Conservation (phyloP, 352 stramenopile species). For the Pythium phragmiticola region DNA sequence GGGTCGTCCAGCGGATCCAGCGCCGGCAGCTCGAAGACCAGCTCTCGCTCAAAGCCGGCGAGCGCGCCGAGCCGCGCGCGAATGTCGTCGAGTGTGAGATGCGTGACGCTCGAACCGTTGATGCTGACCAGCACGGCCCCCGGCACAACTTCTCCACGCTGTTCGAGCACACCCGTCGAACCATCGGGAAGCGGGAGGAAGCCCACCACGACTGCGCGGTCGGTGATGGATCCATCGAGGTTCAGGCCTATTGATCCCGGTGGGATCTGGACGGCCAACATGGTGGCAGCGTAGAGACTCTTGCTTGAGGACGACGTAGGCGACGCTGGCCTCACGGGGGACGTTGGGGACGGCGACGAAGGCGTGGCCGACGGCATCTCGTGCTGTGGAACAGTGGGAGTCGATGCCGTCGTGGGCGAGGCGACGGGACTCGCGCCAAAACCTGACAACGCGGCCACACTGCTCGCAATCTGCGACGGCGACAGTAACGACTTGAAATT, state of each 20-base stretch:
- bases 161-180: slow-evolving; percentile 48
- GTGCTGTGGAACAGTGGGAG: not conserved
- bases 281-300: slow-evolving; percentile 13
- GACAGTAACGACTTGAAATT: slow-evolving; percentile 25
- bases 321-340: slow-evolving; percentile 23
- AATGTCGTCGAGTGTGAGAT: slow-evolving; percentile 36
- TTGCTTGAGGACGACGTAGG: slow-evolving; percentile 15
- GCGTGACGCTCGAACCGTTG: slow-evolving; percentile 66
- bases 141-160: slow-evolving; percentile 44
- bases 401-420: not conserved
- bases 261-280: slow-evolving; percentile 42
- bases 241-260: slow-evolving; percentile 67
- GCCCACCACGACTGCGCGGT: slow-evolving; percentile 59
- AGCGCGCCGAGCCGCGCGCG: slow-evolving; percentile 44
- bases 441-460: slow-evolving; percentile 18
- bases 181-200: slow-evolving; percentile 64
- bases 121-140: slow-evolving; percentile 64
- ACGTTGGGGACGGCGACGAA: not conserved
- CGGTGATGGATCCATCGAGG: slow-evolving; percentile 44
- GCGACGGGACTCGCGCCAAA: not conserved
- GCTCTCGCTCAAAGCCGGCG: slow-evolving; percentile 33
- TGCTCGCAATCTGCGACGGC: slow-evolving; percentile 21
- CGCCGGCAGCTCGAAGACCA: slow-evolving; percentile 50
- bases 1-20: slow-evolving; percentile 3
- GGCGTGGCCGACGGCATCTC: not conserved